Conservation (phyloP, 306 rosid genomes). For the Macrotyloma uniflorum region DNA sequence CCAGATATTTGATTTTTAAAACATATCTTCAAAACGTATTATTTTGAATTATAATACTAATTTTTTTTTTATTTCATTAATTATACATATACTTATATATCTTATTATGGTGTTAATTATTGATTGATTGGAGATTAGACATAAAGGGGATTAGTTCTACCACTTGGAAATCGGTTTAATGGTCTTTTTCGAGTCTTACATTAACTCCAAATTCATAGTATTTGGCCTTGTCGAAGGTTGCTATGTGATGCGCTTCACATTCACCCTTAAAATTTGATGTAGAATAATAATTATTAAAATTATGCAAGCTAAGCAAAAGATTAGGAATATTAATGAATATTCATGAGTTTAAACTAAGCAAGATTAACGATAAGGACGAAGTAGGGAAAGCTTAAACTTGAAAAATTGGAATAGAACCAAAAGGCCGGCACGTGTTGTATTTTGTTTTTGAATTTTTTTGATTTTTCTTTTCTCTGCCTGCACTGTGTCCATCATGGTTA, state of each 20-base stretch:
- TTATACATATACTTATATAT: too few species aligned
- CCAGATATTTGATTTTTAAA: too few species aligned
- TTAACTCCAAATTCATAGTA: slow-evolving; percentile 13
- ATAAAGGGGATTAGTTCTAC: background rate
- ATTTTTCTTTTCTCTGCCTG: background rate
- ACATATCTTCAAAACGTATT: too few species aligned
- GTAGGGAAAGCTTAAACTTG: background rate
- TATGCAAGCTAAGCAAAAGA: background rate
- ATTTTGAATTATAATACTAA: too few species aligned
- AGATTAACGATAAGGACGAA: slow-evolving; percentile 28
- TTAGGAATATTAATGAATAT: background rate
- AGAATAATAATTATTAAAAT: background rate
- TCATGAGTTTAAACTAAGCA: slow-evolving; percentile 17
- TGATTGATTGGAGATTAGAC: too few species aligned
- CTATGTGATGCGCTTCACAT: background rate
- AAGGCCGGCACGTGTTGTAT: slow-evolving; percentile 52
- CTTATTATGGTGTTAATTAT: too few species aligned
- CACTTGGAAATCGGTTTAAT: slow-evolving; percentile 31
- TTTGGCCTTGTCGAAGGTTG: slow-evolving; percentile 21
- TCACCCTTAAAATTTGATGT: background rate
- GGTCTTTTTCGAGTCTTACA: slow-evolving; percentile 30
- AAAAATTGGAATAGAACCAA: slow-evolving; percentile 33
- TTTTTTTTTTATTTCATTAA: too few species aligned
- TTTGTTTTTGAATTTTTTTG: background rate
- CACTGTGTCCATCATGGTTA: slow-evolving; percentile 46